A percentile compares a stretch with the other conserved stretches of the same genome.
Evolutionary conservation across 2,329 filamentous ascomycete genomes (phyloP).

Genomic region (Alternaria novae-zelandiae): DNA sequence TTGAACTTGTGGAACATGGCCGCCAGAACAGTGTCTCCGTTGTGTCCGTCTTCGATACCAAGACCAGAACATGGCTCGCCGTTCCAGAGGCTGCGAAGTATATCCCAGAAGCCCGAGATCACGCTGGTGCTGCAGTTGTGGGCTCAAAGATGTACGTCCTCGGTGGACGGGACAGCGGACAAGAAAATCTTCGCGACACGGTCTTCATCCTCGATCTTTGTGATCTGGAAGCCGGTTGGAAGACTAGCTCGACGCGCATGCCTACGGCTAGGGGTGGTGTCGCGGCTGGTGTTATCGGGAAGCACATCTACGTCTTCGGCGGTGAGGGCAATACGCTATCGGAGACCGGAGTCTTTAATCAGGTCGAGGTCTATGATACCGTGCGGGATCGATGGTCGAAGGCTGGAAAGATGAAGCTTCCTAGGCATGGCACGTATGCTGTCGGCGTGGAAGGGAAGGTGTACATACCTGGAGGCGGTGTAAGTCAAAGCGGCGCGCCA

Average conservation of each 20-base stretch:
- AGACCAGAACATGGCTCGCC: conserved; percentile 13
- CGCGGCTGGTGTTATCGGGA: conserved; percentile 22
- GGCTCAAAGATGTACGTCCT: conserved; percentile 32
- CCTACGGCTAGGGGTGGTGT: conserved; percentile 33
- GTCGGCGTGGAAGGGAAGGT: conserved; percentile 26
- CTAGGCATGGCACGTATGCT: conserved; percentile 35
- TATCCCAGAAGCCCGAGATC: conserved; percentile 31
- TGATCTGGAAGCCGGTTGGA: conserved; percentile 29
- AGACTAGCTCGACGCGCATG: conserved; percentile 20
- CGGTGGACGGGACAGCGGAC: conserved; percentile 25
- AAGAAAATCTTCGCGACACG: conserved; percentile 22
- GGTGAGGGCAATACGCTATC: conserved; percentile 29
- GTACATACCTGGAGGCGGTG: conserved; percentile 35
- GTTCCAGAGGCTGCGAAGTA: conserved; percentile 12
- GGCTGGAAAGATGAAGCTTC: conserved; percentile 22
- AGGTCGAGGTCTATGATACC: conserved; percentile 31
- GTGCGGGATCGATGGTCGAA: conserved; percentile 23
- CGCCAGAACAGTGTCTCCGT: conserved; percentile 13
- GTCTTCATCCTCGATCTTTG: conserved; percentile 33
- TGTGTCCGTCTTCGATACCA: conserved; percentile 27
- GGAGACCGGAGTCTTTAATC: conserved; percentile 25
- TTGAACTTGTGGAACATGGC: conserved; percentile 8
- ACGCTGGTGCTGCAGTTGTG: conserved; percentile 33
- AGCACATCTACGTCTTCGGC: conserved; percentile 35
- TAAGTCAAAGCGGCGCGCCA: conserved; percentile 19